Percentiles rank a stretch among this genome's conserved stretches.
Conservation (phyloP, 2,329 filamentous ascomycete species). For the Colletotrichum graminicola region DNA sequence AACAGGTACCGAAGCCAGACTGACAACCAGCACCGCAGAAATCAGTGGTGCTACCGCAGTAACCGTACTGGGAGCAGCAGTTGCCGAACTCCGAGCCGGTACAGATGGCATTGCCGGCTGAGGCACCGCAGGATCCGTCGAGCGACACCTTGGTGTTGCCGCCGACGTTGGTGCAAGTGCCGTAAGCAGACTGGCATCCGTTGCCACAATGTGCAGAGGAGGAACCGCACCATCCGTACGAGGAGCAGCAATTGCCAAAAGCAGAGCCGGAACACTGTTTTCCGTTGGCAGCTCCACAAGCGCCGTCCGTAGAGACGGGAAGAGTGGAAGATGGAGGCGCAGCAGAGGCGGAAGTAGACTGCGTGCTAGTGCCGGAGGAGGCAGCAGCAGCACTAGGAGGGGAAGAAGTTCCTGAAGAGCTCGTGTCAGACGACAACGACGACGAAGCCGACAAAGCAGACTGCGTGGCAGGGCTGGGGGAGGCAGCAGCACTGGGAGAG, state of each 20-base stretch:
- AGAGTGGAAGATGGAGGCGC: conserved; percentile 7
- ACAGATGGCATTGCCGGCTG: conserved; percentile 14
- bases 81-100: conserved; percentile 35
- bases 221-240: conserved; percentile 24
- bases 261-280: conserved; percentile 24
- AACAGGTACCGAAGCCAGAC: conserved; percentile 32
- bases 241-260: conserved; percentile 47
- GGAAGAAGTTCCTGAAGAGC: neutral
- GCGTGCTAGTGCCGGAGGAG: neutral
- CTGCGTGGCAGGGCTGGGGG: too few species aligned
- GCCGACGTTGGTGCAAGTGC: conserved; percentile 20
- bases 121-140: conserved; percentile 33
- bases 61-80: conserved; percentile 44
- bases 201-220: conserved; percentile 11
- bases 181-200: conserved; percentile 26
- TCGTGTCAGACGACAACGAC: too few species aligned
- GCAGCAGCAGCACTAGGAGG: too few species aligned
- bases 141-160: conserved; percentile 22
- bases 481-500: too few species aligned
- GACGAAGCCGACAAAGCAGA: too few species aligned
- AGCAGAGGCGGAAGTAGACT: conserved; percentile 12
- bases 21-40: conserved; percentile 43
- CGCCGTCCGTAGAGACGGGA: conserved; percentile 10
- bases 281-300: conserved; percentile 13
- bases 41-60: conserved; percentile 41